Percentiles rank a stretch among this genome's conserved stretches.
These are phyloP conservation scores for Pezicula neosporulosa DNA, from an alignment of 2,329 filamentous ascomycete species.

Conservation along the genomic window DNA sequence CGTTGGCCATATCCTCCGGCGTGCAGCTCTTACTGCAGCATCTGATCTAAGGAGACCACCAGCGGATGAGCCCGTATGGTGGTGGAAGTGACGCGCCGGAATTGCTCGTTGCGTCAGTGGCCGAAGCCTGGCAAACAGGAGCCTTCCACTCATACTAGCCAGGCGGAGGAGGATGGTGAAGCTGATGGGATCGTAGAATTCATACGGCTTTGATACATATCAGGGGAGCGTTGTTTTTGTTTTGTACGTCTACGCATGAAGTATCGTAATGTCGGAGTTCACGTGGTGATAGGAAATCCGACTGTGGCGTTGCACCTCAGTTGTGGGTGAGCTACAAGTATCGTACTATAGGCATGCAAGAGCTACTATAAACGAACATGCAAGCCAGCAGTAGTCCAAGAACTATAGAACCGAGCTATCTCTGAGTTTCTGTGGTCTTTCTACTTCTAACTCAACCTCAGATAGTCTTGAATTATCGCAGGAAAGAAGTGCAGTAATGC, in stretches of 20 bases:
- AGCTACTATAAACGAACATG: no score
- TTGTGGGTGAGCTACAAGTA: no score
- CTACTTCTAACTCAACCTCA: no score
- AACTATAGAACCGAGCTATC: no score
- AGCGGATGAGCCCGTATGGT: conserved; percentile 49
- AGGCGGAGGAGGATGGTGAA: conserved; percentile 5
- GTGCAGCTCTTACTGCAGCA: conserved; percentile 55
- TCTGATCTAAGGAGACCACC: conserved; percentile 68
- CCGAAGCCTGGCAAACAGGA: conserved; percentile 70
- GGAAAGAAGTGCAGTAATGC: no score
- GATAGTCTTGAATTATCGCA: no score
- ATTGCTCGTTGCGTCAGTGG: conserved; percentile 61
- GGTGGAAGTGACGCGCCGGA: conserved; percentile 61
- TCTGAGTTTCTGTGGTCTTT: no score
- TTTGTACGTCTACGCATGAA: conserved; percentile 10
- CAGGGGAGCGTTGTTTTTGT: conserved; percentile 5
- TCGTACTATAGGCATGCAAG: no score
- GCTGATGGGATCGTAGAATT: conserved; percentile 9
- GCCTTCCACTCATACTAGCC: conserved; percentile 41
- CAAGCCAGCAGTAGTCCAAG: no score
- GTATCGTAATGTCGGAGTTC: conserved; percentile 10
- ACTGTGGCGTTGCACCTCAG: not conserved
- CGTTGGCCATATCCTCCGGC: conserved; percentile 70
- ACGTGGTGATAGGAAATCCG: conserved; percentile 13
- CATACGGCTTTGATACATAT: conserved; percentile 10